phyloP scores from a whole-genome alignment of 2,329 filamentous ascomycete species.

The Mycogone perniciosa region DNA sequence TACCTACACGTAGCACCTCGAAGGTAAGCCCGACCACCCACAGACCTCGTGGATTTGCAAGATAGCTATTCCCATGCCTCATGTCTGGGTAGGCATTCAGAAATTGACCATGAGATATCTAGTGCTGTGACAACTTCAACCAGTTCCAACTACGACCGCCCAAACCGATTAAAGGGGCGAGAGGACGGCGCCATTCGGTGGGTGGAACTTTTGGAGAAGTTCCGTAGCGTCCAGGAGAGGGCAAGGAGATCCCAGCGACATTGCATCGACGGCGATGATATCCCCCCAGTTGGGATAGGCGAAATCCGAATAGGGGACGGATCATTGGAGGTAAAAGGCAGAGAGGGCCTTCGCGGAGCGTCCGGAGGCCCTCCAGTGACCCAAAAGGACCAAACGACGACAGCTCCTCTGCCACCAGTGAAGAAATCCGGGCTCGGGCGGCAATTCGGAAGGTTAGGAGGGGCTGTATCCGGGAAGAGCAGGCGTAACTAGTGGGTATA shows the following conservation, averaged over 20 bases:
- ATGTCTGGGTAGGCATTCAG: background rate
- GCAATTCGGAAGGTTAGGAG: slow-evolving; percentile 63
- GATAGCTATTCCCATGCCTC: too few relatives aligned
- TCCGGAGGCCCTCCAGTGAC: slow-evolving; percentile 34
- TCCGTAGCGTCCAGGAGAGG: slow-evolving; percentile 82
- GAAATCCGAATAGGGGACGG: slow-evolving; percentile 38
- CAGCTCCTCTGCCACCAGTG: slow-evolving; percentile 37
- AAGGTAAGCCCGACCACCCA: slow-evolving; percentile 54
- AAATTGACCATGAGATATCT: slow-evolving; percentile 4
- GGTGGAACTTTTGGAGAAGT: slow-evolving; percentile 91
- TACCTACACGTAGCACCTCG: slow-evolving; percentile 78
- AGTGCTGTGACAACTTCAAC: slow-evolving; percentile 43
- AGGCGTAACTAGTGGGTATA: slow-evolving; percentile 38
- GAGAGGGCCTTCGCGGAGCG: slow-evolving; percentile 31
- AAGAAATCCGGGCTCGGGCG: slow-evolving; percentile 61
- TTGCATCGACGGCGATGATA: slow-evolving; percentile 45
- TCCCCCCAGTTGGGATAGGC: slow-evolving; percentile 37
- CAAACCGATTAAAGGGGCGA: slow-evolving; percentile 71
- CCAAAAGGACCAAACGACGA: slow-evolving; percentile 42
- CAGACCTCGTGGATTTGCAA: background rate
- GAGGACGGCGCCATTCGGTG: slow-evolving; percentile 84
- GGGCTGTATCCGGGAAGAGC: slow-evolving; percentile 60
- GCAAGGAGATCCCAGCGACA: slow-evolving; percentile 65
- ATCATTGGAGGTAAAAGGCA: slow-evolving; percentile 33
- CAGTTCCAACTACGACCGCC: slow-evolving; percentile 59